phyloP scores from a whole-genome alignment of 108 stramenopile genomes.

The Cyclotella atomus region DNA sequence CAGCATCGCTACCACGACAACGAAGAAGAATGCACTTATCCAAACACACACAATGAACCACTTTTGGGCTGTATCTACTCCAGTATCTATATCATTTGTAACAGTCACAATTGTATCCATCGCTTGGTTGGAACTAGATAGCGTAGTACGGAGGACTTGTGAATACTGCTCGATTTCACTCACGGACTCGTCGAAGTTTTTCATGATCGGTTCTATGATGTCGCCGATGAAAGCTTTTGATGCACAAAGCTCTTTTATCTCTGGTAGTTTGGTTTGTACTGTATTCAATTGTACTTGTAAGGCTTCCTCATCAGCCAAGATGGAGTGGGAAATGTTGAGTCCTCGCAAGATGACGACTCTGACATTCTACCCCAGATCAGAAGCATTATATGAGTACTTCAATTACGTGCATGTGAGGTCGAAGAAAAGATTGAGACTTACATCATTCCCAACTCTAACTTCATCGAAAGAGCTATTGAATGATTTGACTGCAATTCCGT shows the following conservation, averaged over 20 bases:
- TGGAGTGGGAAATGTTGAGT: slow-evolving; percentile 13
- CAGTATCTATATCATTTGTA: neutral
- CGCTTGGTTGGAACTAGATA: neutral
- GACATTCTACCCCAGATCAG: no score
- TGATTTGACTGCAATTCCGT: slow-evolving; percentile 16
- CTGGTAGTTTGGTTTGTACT: neutral
- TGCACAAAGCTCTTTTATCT: neutral
- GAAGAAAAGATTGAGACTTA: neutral
- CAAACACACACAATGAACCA: slow-evolving; percentile 16
- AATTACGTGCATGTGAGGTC: no score
- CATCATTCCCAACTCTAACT: neutral
- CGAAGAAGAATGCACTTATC: slow-evolving; percentile 9
- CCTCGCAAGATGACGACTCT: slow-evolving; percentile 6
- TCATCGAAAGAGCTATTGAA: slow-evolving; percentile 17
- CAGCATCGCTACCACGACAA: slow-evolving; percentile 22
- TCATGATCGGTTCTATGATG: neutral
- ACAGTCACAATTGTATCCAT: neutral
- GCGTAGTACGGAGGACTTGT: neutral
- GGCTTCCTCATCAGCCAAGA: slow-evolving; percentile 7
- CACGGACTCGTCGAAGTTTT: neutral
- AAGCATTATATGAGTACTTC: no score
- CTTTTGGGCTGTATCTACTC: slow-evolving; percentile 8
- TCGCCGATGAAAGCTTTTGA: neutral
- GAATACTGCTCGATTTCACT: neutral
- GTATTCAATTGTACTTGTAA: neutral